Evolutionary conservation across 2,329 filamentous ascomycete species (phyloP).

Genomic region (Botrytis hyacinthi): DNA sequence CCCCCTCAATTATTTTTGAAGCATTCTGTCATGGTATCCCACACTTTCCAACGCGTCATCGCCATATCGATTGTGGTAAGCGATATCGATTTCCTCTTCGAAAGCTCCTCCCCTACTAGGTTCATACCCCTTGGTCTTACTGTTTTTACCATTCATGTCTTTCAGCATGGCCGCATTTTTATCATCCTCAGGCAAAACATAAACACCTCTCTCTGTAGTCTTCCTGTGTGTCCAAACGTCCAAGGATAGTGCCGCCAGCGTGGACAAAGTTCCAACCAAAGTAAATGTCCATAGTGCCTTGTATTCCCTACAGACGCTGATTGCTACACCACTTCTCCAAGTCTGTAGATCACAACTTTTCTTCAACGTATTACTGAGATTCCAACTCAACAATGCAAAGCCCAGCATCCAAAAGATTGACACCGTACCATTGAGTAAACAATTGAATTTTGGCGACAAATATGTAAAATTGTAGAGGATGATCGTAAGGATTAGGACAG

Average conservation of each 20-base stretch:
- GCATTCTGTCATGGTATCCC: constrained; percentile 11
- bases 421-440: constrained; percentile 30
- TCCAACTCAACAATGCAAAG: constrained; percentile 33
- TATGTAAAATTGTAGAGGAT: constrained; percentile 37
- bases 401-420: constrained; percentile 33
- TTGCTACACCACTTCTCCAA: constrained; percentile 31
- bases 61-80: constrained; percentile 35
- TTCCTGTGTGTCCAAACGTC: constrained; percentile 32
- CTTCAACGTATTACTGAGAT: constrained; percentile 32
- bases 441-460: constrained; percentile 35
- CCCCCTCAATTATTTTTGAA: neutral
- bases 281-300: constrained; percentile 37
- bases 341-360: constrained; percentile 29
- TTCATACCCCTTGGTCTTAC: constrained; percentile 27
- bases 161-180: constrained; percentile 25
- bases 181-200: constrained; percentile 34
- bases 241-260: constrained; percentile 30
- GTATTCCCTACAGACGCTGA: constrained; percentile 35
- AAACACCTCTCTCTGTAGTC: constrained; percentile 26
- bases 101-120: constrained; percentile 11
- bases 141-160: constrained; percentile 26
- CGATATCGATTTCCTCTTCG: constrained; percentile 29
- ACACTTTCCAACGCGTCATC: constrained; percentile 13
- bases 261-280: constrained; percentile 32
- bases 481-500: constrained; percentile 32